Evolutionary conservation across 208 protist genomes (phyloP), one percentile per base, ranked within the genome.

Genomic region (Leishmania martiniquensis): DNA sequence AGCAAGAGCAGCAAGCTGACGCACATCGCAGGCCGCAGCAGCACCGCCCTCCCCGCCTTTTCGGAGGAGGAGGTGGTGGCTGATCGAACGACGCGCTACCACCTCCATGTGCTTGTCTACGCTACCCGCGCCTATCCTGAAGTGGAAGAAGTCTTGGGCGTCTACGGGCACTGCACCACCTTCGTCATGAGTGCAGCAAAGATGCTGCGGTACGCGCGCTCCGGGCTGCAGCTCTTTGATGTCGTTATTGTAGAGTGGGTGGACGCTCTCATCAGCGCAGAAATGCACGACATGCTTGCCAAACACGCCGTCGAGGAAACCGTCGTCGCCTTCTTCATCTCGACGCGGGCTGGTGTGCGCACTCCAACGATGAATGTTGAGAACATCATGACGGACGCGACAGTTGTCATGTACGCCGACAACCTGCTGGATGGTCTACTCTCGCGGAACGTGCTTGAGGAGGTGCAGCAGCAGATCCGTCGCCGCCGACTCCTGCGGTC

Each of bases 221-320:
- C 81, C 7, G 87, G 90, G 1, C 69, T 93, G 47, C 44, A 84
- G 32, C 62, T 72, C 37, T 94, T 93, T 75, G 92, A 96, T 77
- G 85, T 91, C 17, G 55, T 92, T 15, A 77, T 94, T 52, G 83
- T 96, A 12, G 87, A 94, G 75, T 96, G 90, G 87, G 76, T 69
- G 25, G 76, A 83, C 49, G 66, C 72, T 57, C 72, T 94, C n/a
- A 75, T 95, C n/a, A 90, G 67, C 34, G 60, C 69, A 0, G 81
- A 89, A 37, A 83, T 95, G 17, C 59, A 86, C 51, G 72, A 91
- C 25, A 62, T 76, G 62, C 83, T 91, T 49, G 81, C 78, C 20
- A 32, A 44, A 17, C 69, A 82, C 32, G 80, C 76, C 13, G 49
- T 71, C 66, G 72, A 86, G 47, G 83, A 87, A 49, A 89, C 81